Evolutionary conservation across 2,329 filamentous ascomycete species (phyloP), one percentile per base, ranked within the genome.

Genomic region (Nigrograna mackinnonii): DNA sequence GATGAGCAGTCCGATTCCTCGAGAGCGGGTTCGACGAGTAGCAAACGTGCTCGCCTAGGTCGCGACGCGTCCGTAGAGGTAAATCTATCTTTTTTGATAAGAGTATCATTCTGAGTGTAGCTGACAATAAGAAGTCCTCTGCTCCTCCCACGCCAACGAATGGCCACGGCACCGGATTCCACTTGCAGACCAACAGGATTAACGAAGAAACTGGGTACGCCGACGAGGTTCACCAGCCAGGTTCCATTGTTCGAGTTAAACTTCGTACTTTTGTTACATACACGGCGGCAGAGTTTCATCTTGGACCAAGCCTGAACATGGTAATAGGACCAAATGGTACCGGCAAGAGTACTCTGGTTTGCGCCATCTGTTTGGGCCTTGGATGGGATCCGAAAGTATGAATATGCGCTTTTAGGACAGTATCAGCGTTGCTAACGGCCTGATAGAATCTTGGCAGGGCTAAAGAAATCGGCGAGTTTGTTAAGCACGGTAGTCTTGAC

Each of bases 271-370:
- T 99, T 57, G 90, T 99, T 41, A 99, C 94, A 0, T 99, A 99
- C 70, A 91, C 89, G 37, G 84, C 86, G 39, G 92, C 91, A 41
- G 91, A 96, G 52, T 96, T 97, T 68, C 83, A 86, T 44, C 90
- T 91, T 11, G 94, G 94, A 0, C 92, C 94, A 1, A 92, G 89
- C 64, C 70, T 99, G 60, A 99, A 99, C 66, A 97, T 99, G 92
- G 86, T 99, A 39, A 96, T 99, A 55, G 94, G 94, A 0, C 94
- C 94, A n/a, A 99, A 99, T 60, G 94, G 94, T 22, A 97, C 94
- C 0, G 94, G 94, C 41, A 99, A 99, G 72, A 97, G 92, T 70
- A 96, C 94, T 0, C 78, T 99, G 19, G 92, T 99, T 32, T 99
- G 94, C 70, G 94, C 94, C 33, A 95, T 99, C 54, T 97, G 94